Evolutionary conservation across 805 yeast species (phyloP).

Genomic region (Wickerhamia fluorescens): DNA sequence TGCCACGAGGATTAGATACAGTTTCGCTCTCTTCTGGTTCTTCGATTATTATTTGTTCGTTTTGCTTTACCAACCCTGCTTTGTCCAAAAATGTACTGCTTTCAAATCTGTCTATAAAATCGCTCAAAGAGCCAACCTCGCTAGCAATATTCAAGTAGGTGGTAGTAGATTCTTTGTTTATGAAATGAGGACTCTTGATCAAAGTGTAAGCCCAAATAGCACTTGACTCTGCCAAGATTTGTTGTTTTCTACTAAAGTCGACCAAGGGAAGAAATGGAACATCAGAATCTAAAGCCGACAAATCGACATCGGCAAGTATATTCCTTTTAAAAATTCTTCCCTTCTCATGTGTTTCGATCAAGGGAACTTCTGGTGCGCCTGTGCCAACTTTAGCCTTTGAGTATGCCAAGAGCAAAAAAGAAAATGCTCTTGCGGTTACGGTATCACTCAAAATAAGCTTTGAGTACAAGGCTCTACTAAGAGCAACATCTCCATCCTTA

Average conservation of each 20-base stretch:
- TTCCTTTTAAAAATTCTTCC: slow-evolving; percentile 44
- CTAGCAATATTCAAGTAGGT: slow-evolving; percentile 46
- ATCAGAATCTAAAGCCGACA: slow-evolving; percentile 11
- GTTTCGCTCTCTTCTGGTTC: neutral
- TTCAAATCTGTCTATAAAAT: slow-evolving; percentile 28
- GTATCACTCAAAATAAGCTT: slow-evolving; percentile 33
- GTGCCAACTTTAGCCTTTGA: slow-evolving; percentile 23
- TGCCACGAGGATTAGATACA: neutral
- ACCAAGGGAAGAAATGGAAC: slow-evolving; percentile 70
- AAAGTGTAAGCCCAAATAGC: slow-evolving; percentile 65
- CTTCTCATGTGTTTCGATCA: slow-evolving; percentile 34
- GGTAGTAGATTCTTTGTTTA: slow-evolving; percentile 39
- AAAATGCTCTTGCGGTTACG: slow-evolving; percentile 33
- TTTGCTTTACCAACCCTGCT: slow-evolving; percentile 12
- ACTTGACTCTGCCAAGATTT: slow-evolving; percentile 63
- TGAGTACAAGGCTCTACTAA: slow-evolving; percentile 61
- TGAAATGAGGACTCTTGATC: slow-evolving; percentile 33
- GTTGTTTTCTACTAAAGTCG: slow-evolving; percentile 29
- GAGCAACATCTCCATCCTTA: slow-evolving; percentile 66
- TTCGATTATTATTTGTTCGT: slow-evolving; percentile 1
- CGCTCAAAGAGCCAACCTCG: slow-evolving; percentile 23
- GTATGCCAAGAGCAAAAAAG: slow-evolving; percentile 44
- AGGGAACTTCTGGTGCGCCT: slow-evolving; percentile 16
- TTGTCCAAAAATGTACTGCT: slow-evolving; percentile 22
- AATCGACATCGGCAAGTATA: slow-evolving; percentile 36